Base-by-base conservation (phyloP, 371 early-diverging fungal species). In the Mucor ambiguus region DNA sequence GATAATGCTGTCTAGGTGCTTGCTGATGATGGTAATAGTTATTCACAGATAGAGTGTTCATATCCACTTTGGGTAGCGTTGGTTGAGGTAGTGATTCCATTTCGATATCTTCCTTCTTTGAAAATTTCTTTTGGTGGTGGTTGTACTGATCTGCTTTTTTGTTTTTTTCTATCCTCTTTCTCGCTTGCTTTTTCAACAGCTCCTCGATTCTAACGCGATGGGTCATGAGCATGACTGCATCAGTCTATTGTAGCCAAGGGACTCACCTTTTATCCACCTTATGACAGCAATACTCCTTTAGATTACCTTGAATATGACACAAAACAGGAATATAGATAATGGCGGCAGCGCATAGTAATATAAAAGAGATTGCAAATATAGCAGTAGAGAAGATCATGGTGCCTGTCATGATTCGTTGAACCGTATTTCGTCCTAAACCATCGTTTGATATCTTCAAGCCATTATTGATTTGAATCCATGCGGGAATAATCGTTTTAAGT, bases 231-330 rank as follows among this genome's bases (percentile, higher is more conserved):
- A 49, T 12, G 9, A 28, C 28, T 12, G 12, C 22, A 12, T 1
- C 24, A 49, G 18, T 12, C 32, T 30, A 12, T 28, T 26, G 55
- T 65, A 73, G 70, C 4, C 3, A 3, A 61, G 4, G 54, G n/a
- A 24, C 4, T 69, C 77, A 86, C 89, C 96, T 80, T 72, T 96
- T 96, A 74, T 95, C 95, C 22, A 95, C 90, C 75, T 92, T 93
- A 79, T 94, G 93, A 66, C 93, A 94, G 65, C 93, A 92, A 67
- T 91, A 96, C 75, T 96, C 96, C 76, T 96, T 96, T 44, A 96
- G 79, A 67, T 95, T 96, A 30, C 96, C 96, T 49, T 84, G 89
- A 62, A 96, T 93, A 61, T 87, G 85, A 68, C 86, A 90, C 30
- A 94, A 73, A 35, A 96, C 74, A 18, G 95, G 95, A 46, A 96